These are phyloP conservation scores for Gossypioides kirkii DNA, from an alignment of 345 rosid genomes.

Conservation along the genomic window DNA sequence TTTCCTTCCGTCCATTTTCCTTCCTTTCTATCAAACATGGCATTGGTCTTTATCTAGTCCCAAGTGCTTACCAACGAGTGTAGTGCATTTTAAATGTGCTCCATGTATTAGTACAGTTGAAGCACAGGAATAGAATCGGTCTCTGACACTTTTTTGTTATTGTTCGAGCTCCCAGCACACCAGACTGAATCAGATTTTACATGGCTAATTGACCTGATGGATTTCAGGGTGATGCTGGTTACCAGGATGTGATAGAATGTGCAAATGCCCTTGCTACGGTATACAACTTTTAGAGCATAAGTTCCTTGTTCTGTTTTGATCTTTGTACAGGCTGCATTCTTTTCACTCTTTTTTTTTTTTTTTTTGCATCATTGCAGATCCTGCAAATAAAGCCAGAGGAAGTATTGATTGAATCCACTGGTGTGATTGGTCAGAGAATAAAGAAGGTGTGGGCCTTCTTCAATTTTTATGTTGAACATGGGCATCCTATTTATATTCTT, in stretches of 20 bases:
- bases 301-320: conserved; percentile 4
- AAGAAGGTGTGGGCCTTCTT: conserved; percentile 48
- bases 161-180: not conserved
- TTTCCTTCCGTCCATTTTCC: not conserved
- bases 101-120: not conserved
- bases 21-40: not conserved
- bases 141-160: not conserved
- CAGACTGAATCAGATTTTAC: conserved; percentile 11
- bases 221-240: conserved; percentile 90
- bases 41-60: not conserved
- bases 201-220: conserved; percentile 17
- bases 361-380: conserved; percentile 34
- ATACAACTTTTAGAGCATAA: conserved; percentile 11
- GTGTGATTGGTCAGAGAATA: conserved; percentile 89
- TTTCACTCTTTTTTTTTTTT: not conserved
- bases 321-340: conserved; percentile 1
- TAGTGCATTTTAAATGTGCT: not conserved
- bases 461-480: not conserved
- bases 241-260: conserved; percentile 77
- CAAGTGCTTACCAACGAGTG: not conserved
- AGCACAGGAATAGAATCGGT: not conserved
- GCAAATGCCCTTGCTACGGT: conserved; percentile 63
- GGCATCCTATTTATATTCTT: not conserved
- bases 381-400: conserved; percentile 59
- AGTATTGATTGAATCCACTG: conserved; percentile 86